These are phyloP conservation scores for Echinosophora koreensis DNA, from an alignment of 306 rosid species.

Conservation along the genomic window DNA sequence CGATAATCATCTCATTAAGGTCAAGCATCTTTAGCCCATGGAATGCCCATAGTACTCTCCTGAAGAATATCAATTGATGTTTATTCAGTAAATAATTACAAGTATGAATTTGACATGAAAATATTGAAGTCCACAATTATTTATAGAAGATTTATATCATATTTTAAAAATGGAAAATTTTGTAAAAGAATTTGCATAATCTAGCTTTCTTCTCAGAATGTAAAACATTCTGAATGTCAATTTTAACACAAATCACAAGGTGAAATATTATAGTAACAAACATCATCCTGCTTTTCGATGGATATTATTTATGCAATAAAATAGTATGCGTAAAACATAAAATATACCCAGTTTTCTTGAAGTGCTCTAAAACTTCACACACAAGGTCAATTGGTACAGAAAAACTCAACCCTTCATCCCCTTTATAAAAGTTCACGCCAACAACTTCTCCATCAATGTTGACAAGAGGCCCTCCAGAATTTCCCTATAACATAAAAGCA, in stretches of 20 bases:
- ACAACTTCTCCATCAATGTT: constrained; percentile 92
- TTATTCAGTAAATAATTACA: neutral
- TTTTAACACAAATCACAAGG: constrained; percentile 28
- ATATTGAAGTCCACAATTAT: constrained; percentile 22
- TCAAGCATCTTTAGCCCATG: constrained; percentile 93
- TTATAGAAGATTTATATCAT: constrained; percentile 20
- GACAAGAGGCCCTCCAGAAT: constrained; percentile 94
- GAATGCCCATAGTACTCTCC: constrained; percentile 97
- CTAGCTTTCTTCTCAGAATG: neutral
- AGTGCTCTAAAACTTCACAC: constrained; percentile 74
- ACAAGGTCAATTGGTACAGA: constrained; percentile 86
- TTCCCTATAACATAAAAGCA: constrained; percentile 64
- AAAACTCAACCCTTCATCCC: constrained; percentile 89
- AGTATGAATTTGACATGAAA: constrained; percentile 9
- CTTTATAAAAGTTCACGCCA: constrained; percentile 62
- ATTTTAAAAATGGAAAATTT: neutral
- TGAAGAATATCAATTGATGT: constrained; percentile 48
- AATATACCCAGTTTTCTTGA: constrained; percentile 81
- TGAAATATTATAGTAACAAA: constrained; percentile 19
- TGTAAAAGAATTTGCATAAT: neutral
- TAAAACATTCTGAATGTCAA: constrained; percentile 12
- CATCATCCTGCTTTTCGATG: constrained; percentile 11
- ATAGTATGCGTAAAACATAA: constrained; percentile 11
- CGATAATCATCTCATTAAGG: constrained; percentile 76
- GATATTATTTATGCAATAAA: neutral